Evolutionary conservation across 1,139 yeast species (phyloP), one percentile per base, ranked within the genome.

Genomic region (Nakaseomyces uthaithaninus): DNA sequence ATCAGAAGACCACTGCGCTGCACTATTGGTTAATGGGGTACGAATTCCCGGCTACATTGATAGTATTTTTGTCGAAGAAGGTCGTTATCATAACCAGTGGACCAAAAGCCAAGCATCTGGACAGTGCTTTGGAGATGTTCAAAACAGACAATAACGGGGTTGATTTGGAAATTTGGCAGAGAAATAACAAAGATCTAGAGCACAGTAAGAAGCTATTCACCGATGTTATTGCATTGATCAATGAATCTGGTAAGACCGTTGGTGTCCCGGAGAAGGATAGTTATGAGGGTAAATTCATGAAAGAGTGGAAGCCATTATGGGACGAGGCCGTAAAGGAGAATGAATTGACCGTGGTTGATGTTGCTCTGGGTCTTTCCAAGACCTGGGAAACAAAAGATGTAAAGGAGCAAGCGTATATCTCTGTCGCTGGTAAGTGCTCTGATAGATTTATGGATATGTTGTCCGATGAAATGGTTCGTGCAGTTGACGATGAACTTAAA

Each of bases 11-110:
- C 10, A 80, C 95, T 0, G 83, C 84, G 38, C 64, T 89, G 37
- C 97, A 89, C 60, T 82, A 82, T 38, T 91, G 97, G 97, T 68
- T 91, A 44, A 67, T 91, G 44, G 96, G 97, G 5, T 91, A 89
- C 59, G 97, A 93, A 59, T 89, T 91, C 57, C 94, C 95, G 17
- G 93, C 94, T 43, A 87, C 97, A 1, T 80, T 79, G 33, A 64
- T 91, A 44, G 77, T 73, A 40, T 66, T 89, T 45, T 74, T 84
- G 4, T 71, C 73, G 42, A 74, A 74, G 35, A 77, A 76, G 52
- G 68, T 80, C 38, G 65, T 77, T 12, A 68, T 91, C 44, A 71
- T 89, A 45, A 89, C 97, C 0, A 80, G 93, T 27, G 81, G 79
- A 40, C 86, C 87, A n/a, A 89, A 89, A 55, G 87, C 94, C 39